Evolutionary conservation across 805 yeast genomes (phyloP).

Genomic region (Sungouiozyma ichnusensis): DNA sequence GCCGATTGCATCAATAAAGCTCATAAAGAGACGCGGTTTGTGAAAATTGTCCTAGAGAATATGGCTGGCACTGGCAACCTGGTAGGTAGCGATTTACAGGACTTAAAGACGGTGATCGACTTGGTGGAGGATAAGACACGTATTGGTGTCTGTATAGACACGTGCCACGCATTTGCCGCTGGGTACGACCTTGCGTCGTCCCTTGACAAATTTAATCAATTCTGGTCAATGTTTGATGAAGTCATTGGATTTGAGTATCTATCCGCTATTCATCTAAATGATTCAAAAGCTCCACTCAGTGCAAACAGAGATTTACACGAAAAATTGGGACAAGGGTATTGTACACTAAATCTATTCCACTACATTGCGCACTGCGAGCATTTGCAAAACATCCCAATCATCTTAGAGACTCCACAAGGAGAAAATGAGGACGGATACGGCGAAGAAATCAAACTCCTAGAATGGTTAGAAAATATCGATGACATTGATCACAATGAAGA

Average conservation of each 20-base stretch:
- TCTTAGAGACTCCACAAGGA: constrained; percentile 69
- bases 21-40: constrained; percentile 59
- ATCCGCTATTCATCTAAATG: constrained; percentile 79
- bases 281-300: constrained; percentile 87
- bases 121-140: constrained; percentile 70
- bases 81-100: constrained; percentile 74
- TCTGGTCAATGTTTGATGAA: constrained; percentile 70
- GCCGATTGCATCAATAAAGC: constrained; percentile 78
- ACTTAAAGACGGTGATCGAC: constrained; percentile 63
- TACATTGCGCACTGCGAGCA: constrained; percentile 54
- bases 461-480: constrained; percentile 48
- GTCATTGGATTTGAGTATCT: constrained; percentile 67
- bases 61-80: constrained; percentile 97
- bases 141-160: constrained; percentile 94
- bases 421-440: constrained; percentile 59
- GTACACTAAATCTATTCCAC: constrained; percentile 80
- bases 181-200: constrained; percentile 73
- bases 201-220: constrained; percentile 44
- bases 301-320: constrained; percentile 90
- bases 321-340: constrained; percentile 75
- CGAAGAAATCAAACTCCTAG: constrained; percentile 70
- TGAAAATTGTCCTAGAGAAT: constrained; percentile 83
- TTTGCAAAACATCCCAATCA: constrained; percentile 59
- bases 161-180: constrained; percentile 94
- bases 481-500: constrained; percentile 41